phyloP scores from a whole-genome alignment of 1,139 yeast species.

The Protomyces gravidus region DNA sequence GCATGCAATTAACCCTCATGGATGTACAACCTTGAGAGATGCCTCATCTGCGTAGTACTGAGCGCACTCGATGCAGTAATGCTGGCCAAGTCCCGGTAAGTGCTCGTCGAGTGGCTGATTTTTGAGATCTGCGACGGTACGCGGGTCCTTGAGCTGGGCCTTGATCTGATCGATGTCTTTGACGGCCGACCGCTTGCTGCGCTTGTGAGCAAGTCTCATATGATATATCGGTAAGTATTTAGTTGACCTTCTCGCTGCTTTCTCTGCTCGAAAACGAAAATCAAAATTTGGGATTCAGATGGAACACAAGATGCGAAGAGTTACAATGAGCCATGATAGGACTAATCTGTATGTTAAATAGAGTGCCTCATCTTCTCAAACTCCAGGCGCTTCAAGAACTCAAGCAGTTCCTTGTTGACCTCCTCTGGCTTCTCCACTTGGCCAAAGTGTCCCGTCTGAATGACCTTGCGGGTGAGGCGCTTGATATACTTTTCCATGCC shows the following conservation, averaged over 20 bases:
- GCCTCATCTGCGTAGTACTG: conserved; percentile 77
- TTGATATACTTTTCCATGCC: conserved; percentile 15
- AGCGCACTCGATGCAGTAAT: conserved; percentile 90
- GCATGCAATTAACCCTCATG: conserved; percentile 43
- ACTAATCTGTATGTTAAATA: too few species aligned
- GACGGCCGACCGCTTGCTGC: conserved; percentile 3
- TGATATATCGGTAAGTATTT: too few species aligned
- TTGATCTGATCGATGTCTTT: conserved; percentile 64
- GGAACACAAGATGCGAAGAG: too few species aligned
- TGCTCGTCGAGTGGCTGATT: conserved; percentile 85
- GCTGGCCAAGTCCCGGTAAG: conserved; percentile 90
- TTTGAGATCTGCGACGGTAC: conserved; percentile 58
- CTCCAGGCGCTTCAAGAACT: conserved; percentile 9
- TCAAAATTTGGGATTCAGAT: too few species aligned
- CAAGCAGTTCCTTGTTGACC: conserved; percentile 12
- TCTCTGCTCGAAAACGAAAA: too few species aligned
- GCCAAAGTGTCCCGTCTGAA: conserved; percentile 24
- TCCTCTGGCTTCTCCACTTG: conserved; percentile 10
- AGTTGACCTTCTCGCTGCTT: too few species aligned
- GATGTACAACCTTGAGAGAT: conserved; percentile 64
- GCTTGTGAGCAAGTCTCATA: background rate
- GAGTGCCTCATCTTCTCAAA: conserved; percentile 14
- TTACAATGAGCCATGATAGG: too few species aligned
- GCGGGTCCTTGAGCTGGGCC: conserved; percentile 63
- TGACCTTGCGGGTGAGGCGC: background rate